phyloP scores from a whole-genome alignment of 2,329 filamentous ascomycete genomes.

The Cucurbitaria berberidis region DNA sequence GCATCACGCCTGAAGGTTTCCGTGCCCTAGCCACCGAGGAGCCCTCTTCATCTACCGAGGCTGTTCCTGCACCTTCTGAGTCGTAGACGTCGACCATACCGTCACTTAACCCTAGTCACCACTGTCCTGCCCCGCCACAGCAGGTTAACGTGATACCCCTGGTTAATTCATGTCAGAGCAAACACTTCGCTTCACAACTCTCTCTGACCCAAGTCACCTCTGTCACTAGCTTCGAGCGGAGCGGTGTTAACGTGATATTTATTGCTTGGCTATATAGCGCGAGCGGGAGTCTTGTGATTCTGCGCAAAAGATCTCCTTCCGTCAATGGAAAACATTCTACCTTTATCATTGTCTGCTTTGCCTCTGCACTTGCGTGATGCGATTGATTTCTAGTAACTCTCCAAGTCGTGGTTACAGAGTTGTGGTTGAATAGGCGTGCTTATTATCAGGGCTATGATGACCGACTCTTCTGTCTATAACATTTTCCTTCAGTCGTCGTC shows the following conservation, averaged over 20 bases:
- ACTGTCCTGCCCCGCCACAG: conserved; percentile 32
- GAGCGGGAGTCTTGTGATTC: background rate
- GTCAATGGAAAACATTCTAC: background rate
- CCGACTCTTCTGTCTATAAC: too few relatives aligned
- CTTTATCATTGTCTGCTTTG: background rate
- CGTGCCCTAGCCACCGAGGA: conserved; percentile 58
- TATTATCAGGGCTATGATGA: too few relatives aligned
- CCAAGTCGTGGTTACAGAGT: too few relatives aligned
- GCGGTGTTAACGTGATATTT: conserved; percentile 47
- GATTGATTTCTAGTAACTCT: background rate
- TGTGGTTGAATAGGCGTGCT: too few relatives aligned
- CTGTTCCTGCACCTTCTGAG: conserved; percentile 21
- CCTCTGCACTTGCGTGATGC: background rate
- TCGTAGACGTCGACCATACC: conserved; percentile 3
- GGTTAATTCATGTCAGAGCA: conserved; percentile 8
- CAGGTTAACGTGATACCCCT: conserved; percentile 46
- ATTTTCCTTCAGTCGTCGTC: background rate
- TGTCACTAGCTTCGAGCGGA: conserved; percentile 28
- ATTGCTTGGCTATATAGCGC: background rate
- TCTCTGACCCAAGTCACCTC: conserved; percentile 47
- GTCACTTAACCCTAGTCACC: conserved; percentile 36
- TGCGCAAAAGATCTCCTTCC: conserved; percentile 1
- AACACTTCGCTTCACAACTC: conserved; percentile 33
- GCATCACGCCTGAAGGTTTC: conserved; percentile 82
- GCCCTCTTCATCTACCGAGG: background rate